Evolutionary conservation across 352 stramenopile species (phyloP), one percentile per base, ranked within the genome.

Genomic region (Pythium folliculosum): DNA sequence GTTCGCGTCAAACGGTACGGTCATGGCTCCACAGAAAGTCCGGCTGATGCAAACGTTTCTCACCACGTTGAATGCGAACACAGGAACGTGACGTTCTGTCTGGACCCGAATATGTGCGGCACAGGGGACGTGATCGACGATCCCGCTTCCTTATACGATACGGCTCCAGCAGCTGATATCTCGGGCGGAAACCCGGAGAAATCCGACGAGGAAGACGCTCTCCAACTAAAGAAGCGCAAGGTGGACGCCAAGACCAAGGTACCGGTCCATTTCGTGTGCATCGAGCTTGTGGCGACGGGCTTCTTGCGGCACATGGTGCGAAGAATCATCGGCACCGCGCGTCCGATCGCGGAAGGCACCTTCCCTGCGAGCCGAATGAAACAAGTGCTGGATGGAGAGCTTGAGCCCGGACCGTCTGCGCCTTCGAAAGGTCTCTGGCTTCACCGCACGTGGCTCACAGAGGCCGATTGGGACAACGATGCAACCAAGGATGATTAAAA

Each of bases 281-380:
- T 96, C 23, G 88, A 96, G 72, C 73, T 96, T 23, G 69, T 92
- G 44, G 88, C 86, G 27, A 94, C 89, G 49, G 88, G 88, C 5
- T 96, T 96, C 60, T 66, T 96, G n/a, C 71, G 88, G 14, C 88
- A 96, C 72, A 96, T 96, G 88, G 84, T 96, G 65, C 84, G 88
- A 12, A 84, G 88, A 6, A 96, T 96, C 67, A 77, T 96, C 14
- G 88, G 88, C 48, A 96, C 84, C 8, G 55, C 91, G 44, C 82
- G 88, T 10, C 84, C 78, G 5, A 93, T 96, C 67, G 86, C 75
- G n/a, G 86, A 94, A 77, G 86, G 88, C 12, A 79, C 77, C 4
- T 77, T 82, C 27, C 74, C 80, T 4, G 72, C 80, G 4, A 77
- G 37, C 16, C 76, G 72, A 56, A 89, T 94, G 76, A 75, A 88